phyloP scores from a whole-genome alignment of 2,329 filamentous ascomycete genomes.

The Aulographum hederae region DNA sequence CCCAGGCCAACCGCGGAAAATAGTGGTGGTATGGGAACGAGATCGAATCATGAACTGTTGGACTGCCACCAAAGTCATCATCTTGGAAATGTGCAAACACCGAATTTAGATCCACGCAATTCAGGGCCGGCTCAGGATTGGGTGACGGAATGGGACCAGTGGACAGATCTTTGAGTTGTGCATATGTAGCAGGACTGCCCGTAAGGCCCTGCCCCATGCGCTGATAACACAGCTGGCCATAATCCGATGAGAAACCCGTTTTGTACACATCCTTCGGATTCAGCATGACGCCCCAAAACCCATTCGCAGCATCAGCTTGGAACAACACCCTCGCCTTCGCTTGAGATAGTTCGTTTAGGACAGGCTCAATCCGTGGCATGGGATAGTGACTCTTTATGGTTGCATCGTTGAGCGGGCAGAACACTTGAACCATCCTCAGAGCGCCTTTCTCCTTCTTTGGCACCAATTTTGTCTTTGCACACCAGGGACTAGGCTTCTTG shows the following conservation, averaged over 20 bases:
- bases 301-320: not conserved
- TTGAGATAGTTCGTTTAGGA: not conserved
- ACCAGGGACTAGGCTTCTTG: no score
- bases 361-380: not conserved
- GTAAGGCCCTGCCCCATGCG: not conserved
- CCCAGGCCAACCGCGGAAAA: not conserved
- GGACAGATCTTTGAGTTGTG: not conserved
- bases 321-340: not conserved
- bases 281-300: not conserved
- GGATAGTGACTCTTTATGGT: not conserved
- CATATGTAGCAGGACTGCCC: not conserved
- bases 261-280: not conserved
- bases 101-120: not conserved
- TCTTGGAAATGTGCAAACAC: not conserved
- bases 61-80: not conserved
- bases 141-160: not conserved
- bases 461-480: no score
- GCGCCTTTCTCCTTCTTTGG: no score
- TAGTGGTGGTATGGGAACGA: not conserved
- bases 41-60: not conserved
- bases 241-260: not conserved
- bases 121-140: not conserved
- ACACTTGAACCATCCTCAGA: no score
- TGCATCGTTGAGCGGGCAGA: not conserved
- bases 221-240: not conserved